Evolutionary conservation across 228 moss, liverwort and hornwort genomes (phyloP).

Genomic region (Sphagnum fallax): DNA sequence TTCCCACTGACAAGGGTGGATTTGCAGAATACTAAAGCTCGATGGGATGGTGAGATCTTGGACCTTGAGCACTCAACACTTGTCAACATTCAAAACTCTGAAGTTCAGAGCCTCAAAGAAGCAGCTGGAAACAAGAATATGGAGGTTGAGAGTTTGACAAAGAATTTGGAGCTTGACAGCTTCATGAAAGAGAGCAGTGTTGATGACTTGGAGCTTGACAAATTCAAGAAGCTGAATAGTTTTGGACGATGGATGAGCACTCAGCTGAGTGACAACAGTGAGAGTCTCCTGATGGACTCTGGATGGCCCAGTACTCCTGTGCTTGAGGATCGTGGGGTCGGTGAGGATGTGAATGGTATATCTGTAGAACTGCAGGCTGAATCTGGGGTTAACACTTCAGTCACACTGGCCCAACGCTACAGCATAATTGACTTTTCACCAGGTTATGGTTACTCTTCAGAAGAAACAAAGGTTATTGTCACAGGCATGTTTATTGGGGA

Average conservation of each 20-base stretch:
- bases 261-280: conserved; percentile 14
- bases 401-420: conserved; percentile 50
- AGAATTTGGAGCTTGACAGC: conserved; percentile 1
- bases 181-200: not conserved
- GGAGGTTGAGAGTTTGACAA: conserved; percentile 7
- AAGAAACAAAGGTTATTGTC: conserved; percentile 70
- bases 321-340: conserved; percentile 11
- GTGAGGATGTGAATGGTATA: conserved; percentile 20
- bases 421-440: conserved; percentile 78
- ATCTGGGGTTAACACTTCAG: conserved; percentile 27
- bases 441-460: conserved; percentile 54
- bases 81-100: not conserved
- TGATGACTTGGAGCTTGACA: no score
- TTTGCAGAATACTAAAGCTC: conserved; percentile 20
- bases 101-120: conserved; percentile 6
- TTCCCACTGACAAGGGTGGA: conserved; percentile 17
- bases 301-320: conserved; percentile 25
- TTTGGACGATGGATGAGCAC: conserved; percentile 72
- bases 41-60: not conserved
- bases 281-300: conserved; percentile 16
- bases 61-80: conserved; percentile 12
- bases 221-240: conserved; percentile 39
- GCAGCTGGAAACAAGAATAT: not conserved
- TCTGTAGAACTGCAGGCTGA: conserved; percentile 48
- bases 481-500: conserved; percentile 56